A percentile compares a stretch with the other conserved stretches of the same genome.
phyloP scores from a whole-genome alignment of 2,329 filamentous ascomycete species.

The Sclerotinia subarctica region DNA sequence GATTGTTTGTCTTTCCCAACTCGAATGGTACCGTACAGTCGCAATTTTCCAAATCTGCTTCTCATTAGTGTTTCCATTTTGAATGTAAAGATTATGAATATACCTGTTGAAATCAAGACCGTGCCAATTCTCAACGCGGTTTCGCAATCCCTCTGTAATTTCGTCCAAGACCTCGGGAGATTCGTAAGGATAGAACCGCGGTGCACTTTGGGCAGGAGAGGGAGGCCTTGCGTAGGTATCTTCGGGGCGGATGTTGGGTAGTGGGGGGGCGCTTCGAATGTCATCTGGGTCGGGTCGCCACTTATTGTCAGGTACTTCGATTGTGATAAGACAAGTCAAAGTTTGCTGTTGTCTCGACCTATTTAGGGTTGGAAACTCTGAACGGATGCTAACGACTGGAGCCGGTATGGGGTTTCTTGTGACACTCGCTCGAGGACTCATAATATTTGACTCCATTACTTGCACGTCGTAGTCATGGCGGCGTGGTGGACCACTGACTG shows the following conservation, averaged over 20 bases:
- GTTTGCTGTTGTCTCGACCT: slow-evolving; percentile 92
- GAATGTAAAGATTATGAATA: slow-evolving; percentile 27
- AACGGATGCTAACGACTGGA: slow-evolving; percentile 89
- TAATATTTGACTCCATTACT: slow-evolving; percentile 85
- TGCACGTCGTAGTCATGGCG: slow-evolving; percentile 95
- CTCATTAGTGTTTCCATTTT: slow-evolving; percentile 34
- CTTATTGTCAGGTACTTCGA: slow-evolving; percentile 89
- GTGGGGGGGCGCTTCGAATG: slow-evolving; percentile 53
- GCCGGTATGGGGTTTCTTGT: slow-evolving; percentile 84
- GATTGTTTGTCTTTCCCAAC: slow-evolving; percentile 95
- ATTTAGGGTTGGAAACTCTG: slow-evolving; percentile 92
- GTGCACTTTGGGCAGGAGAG: slow-evolving; percentile 51
- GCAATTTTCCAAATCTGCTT: slow-evolving; percentile 80
- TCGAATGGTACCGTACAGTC: slow-evolving; percentile 82
- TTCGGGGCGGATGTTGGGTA: slow-evolving; percentile 47
- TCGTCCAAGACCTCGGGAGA: slow-evolving; percentile 74
- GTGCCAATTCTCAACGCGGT: slow-evolving; percentile 97
- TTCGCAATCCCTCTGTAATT: slow-evolving; percentile 79
- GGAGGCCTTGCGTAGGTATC: slow-evolving; percentile 55
- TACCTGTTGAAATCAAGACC: slow-evolving; percentile 84
- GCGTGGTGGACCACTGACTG: slow-evolving; percentile 64
- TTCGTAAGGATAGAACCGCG: slow-evolving; percentile 68
- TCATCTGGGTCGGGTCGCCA: slow-evolving; percentile 87
- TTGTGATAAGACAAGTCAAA: slow-evolving; percentile 86
- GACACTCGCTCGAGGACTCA: slow-evolving; percentile 64